A percentile compares a stretch with the other conserved stretches of the same genome.
Evolutionary conservation across 2,329 filamentous ascomycete species (phyloP).

Genomic region (Monosporascus ibericus): DNA sequence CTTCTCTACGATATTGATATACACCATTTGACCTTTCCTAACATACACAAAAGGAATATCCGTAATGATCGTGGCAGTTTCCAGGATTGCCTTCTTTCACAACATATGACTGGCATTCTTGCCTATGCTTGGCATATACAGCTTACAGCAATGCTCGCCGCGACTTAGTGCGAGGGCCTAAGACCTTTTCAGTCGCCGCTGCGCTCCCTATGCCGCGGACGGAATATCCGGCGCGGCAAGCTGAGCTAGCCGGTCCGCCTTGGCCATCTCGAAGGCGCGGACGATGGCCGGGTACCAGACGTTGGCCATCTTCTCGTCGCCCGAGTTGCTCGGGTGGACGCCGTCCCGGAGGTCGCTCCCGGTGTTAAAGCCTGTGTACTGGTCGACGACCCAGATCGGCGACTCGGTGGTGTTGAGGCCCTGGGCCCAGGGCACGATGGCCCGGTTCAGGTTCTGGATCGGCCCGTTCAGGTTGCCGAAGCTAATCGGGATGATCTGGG

Average conservation of each 20-base stretch:
- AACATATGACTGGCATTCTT: too few species aligned
- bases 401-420: constrained; percentile 31
- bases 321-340: constrained; percentile 32
- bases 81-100: too few species aligned
- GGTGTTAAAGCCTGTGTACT: constrained; percentile 31
- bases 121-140: too few species aligned
- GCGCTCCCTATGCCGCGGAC: not conserved
- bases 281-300: constrained; percentile 24
- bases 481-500: constrained; percentile 33
- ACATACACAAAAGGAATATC: too few species aligned
- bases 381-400: constrained; percentile 36
- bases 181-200: too few species aligned
- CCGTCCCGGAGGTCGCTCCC: constrained; percentile 29
- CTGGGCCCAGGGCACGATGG: constrained; percentile 31
- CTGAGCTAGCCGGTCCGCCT: constrained; percentile 12
- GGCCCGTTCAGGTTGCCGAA: constrained; percentile 28
- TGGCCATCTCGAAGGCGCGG: constrained; percentile 18
- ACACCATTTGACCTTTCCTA: too few species aligned
- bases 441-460: constrained; percentile 31
- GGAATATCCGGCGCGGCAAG: not conserved
- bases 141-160: too few species aligned
- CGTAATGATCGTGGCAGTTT: too few species aligned
- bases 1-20: too few species aligned
- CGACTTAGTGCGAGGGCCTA: too few species aligned
- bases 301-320: constrained; percentile 34